A percentile compares a stretch with the other conserved stretches of the same genome.
phyloP scores from a whole-genome alignment of 176 grass and related monocot species.

The Pontederia paniculata region DNA sequence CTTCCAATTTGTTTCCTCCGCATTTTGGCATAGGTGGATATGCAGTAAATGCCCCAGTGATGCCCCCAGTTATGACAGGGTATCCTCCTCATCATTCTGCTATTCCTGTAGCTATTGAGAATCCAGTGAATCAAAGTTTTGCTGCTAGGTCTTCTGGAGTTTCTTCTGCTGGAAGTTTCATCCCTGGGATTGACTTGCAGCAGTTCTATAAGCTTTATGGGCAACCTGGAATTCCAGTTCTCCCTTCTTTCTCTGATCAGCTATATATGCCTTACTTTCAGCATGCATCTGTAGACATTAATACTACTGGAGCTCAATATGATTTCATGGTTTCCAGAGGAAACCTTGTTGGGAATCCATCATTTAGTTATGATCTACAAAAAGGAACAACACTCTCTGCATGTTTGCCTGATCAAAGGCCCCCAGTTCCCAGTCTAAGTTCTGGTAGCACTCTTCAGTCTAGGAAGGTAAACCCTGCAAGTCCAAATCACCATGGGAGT shows the following conservation, averaged over 20 bases:
- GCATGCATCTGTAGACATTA: slow-evolving; percentile 44
- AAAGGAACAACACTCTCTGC: slow-evolving; percentile 24
- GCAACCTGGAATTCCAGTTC: slow-evolving; percentile 49
- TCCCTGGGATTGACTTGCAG: slow-evolving; percentile 40
- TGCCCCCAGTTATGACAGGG: slow-evolving; percentile 46
- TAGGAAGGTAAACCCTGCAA: slow-evolving; percentile 30
- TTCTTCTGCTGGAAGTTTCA: slow-evolving; percentile 32
- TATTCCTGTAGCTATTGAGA: slow-evolving; percentile 38
- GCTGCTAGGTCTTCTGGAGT: slow-evolving; percentile 44
- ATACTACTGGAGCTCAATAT: slow-evolving; percentile 50
- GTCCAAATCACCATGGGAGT: slow-evolving; percentile 43
- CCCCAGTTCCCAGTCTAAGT: slow-evolving; percentile 35
- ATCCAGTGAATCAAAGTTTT: slow-evolving; percentile 49
- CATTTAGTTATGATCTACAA: slow-evolving; percentile 47
- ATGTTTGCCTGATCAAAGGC: slow-evolving; percentile 47
- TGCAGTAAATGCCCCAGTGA: slow-evolving; percentile 41
- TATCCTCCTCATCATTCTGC: slow-evolving; percentile 57
- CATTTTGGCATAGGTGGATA: slow-evolving; percentile 43
- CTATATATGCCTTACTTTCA: slow-evolving; percentile 57
- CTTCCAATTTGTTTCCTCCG: slow-evolving; percentile 34
- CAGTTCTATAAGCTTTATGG: slow-evolving; percentile 70
- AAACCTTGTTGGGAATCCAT: slow-evolving; percentile 30
- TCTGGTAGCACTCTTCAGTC: slow-evolving; percentile 33
- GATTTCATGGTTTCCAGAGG: slow-evolving; percentile 46
- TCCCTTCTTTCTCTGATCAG: slow-evolving; percentile 52